Evolutionary conservation across 1,284 basidiomycete species (phyloP).

Genomic region (Somion occarium): DNA sequence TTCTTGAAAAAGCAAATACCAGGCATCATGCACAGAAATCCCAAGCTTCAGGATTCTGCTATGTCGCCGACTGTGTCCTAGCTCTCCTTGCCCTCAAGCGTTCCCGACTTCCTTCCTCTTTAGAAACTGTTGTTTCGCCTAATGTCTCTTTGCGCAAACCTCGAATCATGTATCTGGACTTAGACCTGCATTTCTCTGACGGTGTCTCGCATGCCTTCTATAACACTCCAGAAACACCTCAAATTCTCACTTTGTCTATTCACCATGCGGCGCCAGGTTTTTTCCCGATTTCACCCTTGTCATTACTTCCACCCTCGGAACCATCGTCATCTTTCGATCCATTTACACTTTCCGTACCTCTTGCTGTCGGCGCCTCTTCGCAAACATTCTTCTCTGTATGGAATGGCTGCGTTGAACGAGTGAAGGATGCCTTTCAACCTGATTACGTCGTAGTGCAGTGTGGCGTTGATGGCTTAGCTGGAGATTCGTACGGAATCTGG

Average conservation of each 20-base stretch:
- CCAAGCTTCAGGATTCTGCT: slow-evolving; percentile 86
- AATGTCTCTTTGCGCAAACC: slow-evolving; percentile 36
- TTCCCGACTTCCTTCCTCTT: slow-evolving; percentile 2
- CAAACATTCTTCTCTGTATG: slow-evolving; percentile 62
- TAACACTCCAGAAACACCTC: slow-evolving; percentile 25
- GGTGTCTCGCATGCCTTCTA: slow-evolving; percentile 78
- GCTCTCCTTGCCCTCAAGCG: slow-evolving; percentile 64
- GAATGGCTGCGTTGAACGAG: slow-evolving; percentile 48
- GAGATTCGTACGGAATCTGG: slow-evolving; percentile 75
- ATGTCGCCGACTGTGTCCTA: slow-evolving; percentile 86
- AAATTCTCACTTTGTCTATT: slow-evolving; percentile 79
- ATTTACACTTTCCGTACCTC: slow-evolving; percentile 73
- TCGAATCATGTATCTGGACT: slow-evolving; percentile 84
- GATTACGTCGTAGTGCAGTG: slow-evolving; percentile 83
- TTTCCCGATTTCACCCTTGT: slow-evolving; percentile 65
- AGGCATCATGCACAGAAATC: slow-evolving; percentile 78
- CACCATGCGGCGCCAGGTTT: slow-evolving; percentile 82
- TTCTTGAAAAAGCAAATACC: not conserved
- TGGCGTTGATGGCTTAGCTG: slow-evolving; percentile 82
- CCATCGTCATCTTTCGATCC: slow-evolving; percentile 46
- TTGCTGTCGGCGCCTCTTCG: slow-evolving; percentile 61
- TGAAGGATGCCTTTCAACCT: slow-evolving; percentile 64
- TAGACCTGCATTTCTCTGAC: slow-evolving; percentile 91
- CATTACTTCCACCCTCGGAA: slow-evolving; percentile 40
- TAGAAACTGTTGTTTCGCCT: slow-evolving; percentile 8